Evolutionary conservation across 2,329 filamentous ascomycete species (phyloP), one percentile per base, ranked within the genome.

Genomic region (Colletotrichum higginsianum): DNA sequence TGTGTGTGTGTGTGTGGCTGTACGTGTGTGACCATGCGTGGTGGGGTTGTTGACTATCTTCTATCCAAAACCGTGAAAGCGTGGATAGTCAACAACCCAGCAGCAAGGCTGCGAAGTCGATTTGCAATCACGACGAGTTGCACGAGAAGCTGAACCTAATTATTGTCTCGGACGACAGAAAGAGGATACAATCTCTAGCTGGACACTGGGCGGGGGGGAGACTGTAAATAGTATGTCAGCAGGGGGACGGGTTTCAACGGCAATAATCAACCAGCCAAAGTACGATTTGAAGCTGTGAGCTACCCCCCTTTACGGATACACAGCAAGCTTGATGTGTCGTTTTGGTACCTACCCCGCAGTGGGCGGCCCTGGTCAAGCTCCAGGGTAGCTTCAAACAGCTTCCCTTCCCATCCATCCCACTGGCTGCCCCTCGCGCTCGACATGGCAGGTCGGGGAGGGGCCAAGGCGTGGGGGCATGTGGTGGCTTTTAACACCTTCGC

Each of bases 361-460:
- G 62, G 53, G 26, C 65, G 62, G 55, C 61, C 66, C 58, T 57
- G 50, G 38, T 40, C 61, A 26, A 63, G 66, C 66, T 67, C 47
- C 44, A 53, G 61, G 61, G 49, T 42, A 63, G 61, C 61, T 50
- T 50, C 46, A 42, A 38, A 50, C 35, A 44, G 53, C 55, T 68
- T 42, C 58, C 52, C 23, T 44, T 50, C 42, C 23, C 52, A 13
- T 42, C 40, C 47, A 30, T 21, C 49, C 26, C 47, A 16, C 58
- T n/a, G 35, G 42, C 50, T 60, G 53, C 66, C 66, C 53, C 52
- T 69, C 53, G 53, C 23, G 66, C 60, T 68, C 66, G 60, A 58
- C 47, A 63, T 23, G 61, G 49, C 61, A 63, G 30, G 44, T 49
- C 55, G 30, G 46, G 55, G 30, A 46, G 55, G 53, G 16, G 49